Evolutionary conservation across 805 yeast genomes (phyloP).

Genomic region (Cyberlindnera mrakii): DNA sequence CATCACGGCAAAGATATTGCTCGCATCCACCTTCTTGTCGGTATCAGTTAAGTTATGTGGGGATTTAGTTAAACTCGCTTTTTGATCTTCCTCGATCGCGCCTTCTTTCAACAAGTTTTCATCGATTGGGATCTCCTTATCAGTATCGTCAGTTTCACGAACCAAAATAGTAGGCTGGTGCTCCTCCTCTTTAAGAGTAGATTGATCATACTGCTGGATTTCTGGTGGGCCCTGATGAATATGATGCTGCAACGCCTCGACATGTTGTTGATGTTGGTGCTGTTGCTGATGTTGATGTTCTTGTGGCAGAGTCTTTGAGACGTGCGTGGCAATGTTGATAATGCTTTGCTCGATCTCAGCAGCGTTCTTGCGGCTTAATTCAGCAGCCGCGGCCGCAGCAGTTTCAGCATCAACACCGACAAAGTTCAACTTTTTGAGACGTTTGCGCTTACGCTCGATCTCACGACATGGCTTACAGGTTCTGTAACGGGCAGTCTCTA

Average conservation of each 20-base stretch:
- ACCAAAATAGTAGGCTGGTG: slow-evolving; percentile 11
- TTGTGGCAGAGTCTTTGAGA: slow-evolving; percentile 8
- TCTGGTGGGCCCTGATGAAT: slow-evolving; percentile 14
- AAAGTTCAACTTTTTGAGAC: slow-evolving; percentile 17
- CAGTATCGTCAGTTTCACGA: slow-evolving; percentile 5
- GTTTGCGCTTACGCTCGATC: slow-evolving; percentile 21
- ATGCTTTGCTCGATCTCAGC: slow-evolving; percentile 15
- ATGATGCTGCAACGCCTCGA: slow-evolving; percentile 1
- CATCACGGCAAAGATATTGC: slow-evolving; percentile 2
- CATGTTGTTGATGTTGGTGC: slow-evolving; percentile 8
- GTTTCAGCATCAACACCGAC: slow-evolving; percentile 8
- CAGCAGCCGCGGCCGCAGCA: neutral
- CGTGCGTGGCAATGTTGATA: slow-evolving; percentile 16
- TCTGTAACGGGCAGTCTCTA: slow-evolving; percentile 26
- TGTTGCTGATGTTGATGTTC: neutral
- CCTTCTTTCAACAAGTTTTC: slow-evolving; percentile 15
- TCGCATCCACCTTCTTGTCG: neutral
- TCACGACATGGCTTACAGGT: slow-evolving; percentile 26
- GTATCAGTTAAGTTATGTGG: neutral
- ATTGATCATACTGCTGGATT: slow-evolving; percentile 18
- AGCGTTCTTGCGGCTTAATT: slow-evolving; percentile 6
- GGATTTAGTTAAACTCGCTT: slow-evolving; percentile 17
- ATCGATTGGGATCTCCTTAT: slow-evolving; percentile 18
- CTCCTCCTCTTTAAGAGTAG: slow-evolving; percentile 3
- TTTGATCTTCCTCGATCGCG: slow-evolving; percentile 2